Evolutionary conservation across 371 early-diverging fungal species (phyloP).

Genomic region (Scutellospora calospora): DNA sequence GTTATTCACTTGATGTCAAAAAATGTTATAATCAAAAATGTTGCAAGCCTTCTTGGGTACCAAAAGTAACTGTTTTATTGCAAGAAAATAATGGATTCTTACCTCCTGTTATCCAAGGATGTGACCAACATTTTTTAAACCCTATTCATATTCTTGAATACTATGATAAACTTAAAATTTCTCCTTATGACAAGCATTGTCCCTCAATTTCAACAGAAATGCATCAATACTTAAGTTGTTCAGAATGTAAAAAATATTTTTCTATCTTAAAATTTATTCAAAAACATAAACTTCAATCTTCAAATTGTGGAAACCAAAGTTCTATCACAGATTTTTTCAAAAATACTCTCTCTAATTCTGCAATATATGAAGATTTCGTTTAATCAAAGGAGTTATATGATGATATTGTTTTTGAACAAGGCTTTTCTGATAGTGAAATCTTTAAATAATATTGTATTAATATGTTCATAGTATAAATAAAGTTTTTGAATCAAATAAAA

Average conservation of each 20-base stretch:
- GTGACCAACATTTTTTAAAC: not conserved
- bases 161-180: not conserved
- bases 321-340: too few species aligned
- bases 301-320: too few species aligned
- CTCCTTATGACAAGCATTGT: not conserved
- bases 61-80: not conserved
- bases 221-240: not conserved
- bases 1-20: slow-evolving; percentile 8
- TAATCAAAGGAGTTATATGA: too few species aligned
- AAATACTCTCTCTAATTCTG: too few species aligned
- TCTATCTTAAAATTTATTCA: not conserved
- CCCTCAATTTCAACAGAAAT: not conserved
- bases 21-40: not conserved
- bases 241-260: not conserved
- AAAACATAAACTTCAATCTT: not conserved
- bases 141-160: not conserved
- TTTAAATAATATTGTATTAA: too few species aligned
- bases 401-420: too few species aligned
- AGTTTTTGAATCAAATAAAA: too few species aligned
- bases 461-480: too few species aligned
- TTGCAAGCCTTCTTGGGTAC: not conserved
- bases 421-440: too few species aligned
- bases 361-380: too few species aligned
- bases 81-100: not conserved
- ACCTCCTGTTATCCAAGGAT: not conserved